Evolutionary conservation across 2,329 filamentous ascomycete genomes (phyloP).

Genomic region (Arthrobotrys megalospora): DNA sequence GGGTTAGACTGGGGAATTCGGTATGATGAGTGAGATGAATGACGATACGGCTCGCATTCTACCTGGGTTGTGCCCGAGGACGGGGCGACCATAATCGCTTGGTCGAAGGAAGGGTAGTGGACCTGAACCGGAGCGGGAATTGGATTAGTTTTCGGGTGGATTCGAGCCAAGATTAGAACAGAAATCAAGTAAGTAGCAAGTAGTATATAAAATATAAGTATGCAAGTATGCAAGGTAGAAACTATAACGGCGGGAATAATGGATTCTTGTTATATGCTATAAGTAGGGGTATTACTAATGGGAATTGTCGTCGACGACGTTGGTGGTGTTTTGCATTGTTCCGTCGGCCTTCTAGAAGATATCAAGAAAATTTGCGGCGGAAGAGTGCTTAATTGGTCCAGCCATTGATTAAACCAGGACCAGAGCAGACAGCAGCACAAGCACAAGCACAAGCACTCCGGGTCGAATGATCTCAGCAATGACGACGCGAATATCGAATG

Average conservation of each 20-base stretch:
- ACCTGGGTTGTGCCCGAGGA: slow-evolving; percentile 59
- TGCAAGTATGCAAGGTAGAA: not conserved
- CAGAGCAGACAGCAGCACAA: too few relatives aligned
- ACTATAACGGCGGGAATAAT: slow-evolving; percentile 1
- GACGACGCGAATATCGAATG: slow-evolving; percentile 3
- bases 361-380: slow-evolving; percentile 29
- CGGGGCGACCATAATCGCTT: slow-evolving; percentile 61
- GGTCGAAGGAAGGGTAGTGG: slow-evolving; percentile 59
- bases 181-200: not conserved
- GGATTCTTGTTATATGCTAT: too few relatives aligned
- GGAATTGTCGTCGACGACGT: slow-evolving; percentile 26
- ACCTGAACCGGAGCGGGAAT: slow-evolving; percentile 32
- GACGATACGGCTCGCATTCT: slow-evolving; percentile 60
- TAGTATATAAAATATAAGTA: not conserved
- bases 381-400: slow-evolving; percentile 11
- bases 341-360: slow-evolving; percentile 44
- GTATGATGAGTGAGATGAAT: slow-evolving; percentile 52
- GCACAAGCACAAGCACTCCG: not conserved
- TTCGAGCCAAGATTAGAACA: not conserved
- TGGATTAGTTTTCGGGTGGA: slow-evolving; percentile 15
- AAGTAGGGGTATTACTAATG: slow-evolving; percentile 32
- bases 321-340: slow-evolving; percentile 43
- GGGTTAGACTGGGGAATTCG: slow-evolving; percentile 57
- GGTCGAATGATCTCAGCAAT: slow-evolving; percentile 33
- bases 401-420: not conserved